phyloP scores from a whole-genome alignment of 306 rosid species.

The Trichosanthes truncata region DNA sequence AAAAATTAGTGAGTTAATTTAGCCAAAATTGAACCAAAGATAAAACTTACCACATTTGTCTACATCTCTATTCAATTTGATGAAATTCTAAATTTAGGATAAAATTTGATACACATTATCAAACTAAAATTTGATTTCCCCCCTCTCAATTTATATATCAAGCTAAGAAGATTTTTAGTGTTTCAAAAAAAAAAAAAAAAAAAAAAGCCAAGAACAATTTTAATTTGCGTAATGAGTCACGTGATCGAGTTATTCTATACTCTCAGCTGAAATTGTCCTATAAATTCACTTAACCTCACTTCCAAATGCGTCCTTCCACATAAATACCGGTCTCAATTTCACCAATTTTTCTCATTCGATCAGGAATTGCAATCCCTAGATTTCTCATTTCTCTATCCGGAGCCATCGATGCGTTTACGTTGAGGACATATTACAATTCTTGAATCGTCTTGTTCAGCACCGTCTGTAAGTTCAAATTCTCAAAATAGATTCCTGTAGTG shows the following conservation, averaged over 20 bases:
- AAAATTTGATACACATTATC: too few relatives aligned
- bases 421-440: background rate
- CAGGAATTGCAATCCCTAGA: background rate
- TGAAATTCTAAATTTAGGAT: too few relatives aligned
- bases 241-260: background rate
- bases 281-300: background rate
- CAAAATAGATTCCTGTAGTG: background rate
- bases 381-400: background rate
- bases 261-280: background rate
- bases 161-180: too few relatives aligned
- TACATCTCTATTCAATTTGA: too few relatives aligned
- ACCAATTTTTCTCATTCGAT: background rate
- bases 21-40: too few relatives aligned
- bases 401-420: background rate
- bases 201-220: background rate
- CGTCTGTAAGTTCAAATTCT: constrained; percentile 34
- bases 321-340: background rate
- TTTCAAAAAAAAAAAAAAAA: too few relatives aligned
- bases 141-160: too few relatives aligned
- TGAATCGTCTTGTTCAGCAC: constrained; percentile 15
- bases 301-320: background rate
- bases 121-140: too few relatives aligned
- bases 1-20: too few relatives aligned
- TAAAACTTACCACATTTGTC: too few relatives aligned
- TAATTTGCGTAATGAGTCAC: background rate